These are phyloP conservation scores for Oryza glaberrima DNA, from an alignment of 176 grass and related monocot species.

Conservation along the genomic window DNA sequence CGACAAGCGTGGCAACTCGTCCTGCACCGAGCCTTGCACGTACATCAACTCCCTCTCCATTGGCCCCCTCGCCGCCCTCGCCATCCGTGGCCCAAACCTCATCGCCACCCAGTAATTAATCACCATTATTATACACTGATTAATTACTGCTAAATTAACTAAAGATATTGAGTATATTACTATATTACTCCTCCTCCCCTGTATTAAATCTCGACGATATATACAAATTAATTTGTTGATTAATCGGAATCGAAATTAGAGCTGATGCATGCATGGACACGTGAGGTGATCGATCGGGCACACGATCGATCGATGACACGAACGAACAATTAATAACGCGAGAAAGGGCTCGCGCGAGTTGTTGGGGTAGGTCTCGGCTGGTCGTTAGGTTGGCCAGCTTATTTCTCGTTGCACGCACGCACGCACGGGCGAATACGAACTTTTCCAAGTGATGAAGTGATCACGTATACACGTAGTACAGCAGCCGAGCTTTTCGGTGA, in stretches of 20 bases:
- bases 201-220: neutral
- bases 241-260: neutral
- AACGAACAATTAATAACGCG: conserved; percentile 17
- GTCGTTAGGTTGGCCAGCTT: conserved; percentile 11
- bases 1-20: conserved; percentile 61
- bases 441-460: neutral
- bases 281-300: neutral
- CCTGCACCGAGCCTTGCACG: conserved; percentile 72
- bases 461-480: neutral
- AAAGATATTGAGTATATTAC: too few species aligned
- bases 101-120: conserved; percentile 40
- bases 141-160: neutral
- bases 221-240: neutral
- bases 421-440: neutral
- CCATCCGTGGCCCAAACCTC: conserved; percentile 45
- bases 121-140: too few species aligned
- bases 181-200: too few species aligned
- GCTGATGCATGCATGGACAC: conserved; percentile 1
- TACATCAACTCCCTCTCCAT: conserved; percentile 96
- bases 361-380: conserved; percentile 44
- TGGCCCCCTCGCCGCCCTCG: conserved; percentile 86
- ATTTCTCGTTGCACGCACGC: neutral
- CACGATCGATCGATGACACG: neutral
- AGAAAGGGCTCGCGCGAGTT: conserved; percentile 19
- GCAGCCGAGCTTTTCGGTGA: too few species aligned